These are phyloP conservation scores for Ascochyta rabiei DNA, from an alignment of 2,329 filamentous ascomycete genomes.

Conservation along the genomic window DNA sequence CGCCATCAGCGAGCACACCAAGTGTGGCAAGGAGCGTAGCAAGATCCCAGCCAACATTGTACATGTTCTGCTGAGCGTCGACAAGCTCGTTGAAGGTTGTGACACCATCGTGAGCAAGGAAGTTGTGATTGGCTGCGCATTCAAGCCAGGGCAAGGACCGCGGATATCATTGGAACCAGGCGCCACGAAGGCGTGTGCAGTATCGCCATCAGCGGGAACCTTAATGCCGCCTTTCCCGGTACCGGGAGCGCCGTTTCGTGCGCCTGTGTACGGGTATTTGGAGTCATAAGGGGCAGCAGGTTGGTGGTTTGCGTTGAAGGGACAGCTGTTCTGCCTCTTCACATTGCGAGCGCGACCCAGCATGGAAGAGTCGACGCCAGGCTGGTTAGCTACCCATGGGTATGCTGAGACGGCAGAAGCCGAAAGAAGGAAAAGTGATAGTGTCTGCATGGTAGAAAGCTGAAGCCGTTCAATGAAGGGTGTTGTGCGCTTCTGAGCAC, in stretches of 20 bases:
- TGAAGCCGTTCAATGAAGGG: constrained; percentile 2
- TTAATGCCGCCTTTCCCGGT: constrained; percentile 51
- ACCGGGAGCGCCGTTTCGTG: constrained; percentile 51
- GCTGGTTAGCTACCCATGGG: constrained; percentile 27
- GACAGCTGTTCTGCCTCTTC: constrained; percentile 26
- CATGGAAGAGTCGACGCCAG: constrained; percentile 27
- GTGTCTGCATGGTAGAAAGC: constrained; percentile 20
- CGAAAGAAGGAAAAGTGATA: constrained; percentile 25
- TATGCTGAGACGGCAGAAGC: constrained; percentile 24
- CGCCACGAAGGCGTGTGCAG: constrained; percentile 30
- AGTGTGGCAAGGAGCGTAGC: constrained; percentile 49
- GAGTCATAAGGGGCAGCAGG: constrained; percentile 26
- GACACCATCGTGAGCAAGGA: constrained; percentile 52
- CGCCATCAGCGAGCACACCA: constrained; percentile 50
- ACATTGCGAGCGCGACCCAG: constrained; percentile 17
- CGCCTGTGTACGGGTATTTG: constrained; percentile 50
- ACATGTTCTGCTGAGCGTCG: constrained; percentile 54
- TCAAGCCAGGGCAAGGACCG: constrained; percentile 51
- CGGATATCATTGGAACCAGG: constrained; percentile 32
- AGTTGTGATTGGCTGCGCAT: constrained; percentile 52
- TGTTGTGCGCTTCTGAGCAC: neutral
- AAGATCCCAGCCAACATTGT: constrained; percentile 53
- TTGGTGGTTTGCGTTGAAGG: constrained; percentile 32
- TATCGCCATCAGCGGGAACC: constrained; percentile 52
- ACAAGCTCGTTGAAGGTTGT: constrained; percentile 53